Evolutionary conservation across 371 early-diverging fungal species (phyloP).

Genomic region (Apophysomyces trapeziformis): DNA sequence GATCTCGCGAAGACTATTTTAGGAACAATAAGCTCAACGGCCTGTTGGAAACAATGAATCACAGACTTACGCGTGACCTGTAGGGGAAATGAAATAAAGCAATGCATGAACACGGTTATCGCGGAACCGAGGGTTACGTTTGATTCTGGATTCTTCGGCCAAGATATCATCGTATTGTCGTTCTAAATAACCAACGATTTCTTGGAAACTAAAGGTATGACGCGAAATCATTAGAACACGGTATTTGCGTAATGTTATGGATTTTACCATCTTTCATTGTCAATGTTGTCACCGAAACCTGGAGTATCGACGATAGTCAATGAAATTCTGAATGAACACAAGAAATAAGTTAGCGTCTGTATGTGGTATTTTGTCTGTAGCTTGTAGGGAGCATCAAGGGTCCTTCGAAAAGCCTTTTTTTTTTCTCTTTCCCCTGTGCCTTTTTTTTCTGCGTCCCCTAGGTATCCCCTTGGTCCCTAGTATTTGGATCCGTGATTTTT

Average conservation of each 20-base stretch:
- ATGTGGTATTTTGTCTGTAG: background rate
- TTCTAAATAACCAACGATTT: constrained; percentile 94
- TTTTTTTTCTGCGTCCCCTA: constrained; percentile 11
- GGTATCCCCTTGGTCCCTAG: constrained; percentile 9
- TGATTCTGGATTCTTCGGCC: constrained; percentile 91
- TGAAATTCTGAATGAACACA: constrained; percentile 51
- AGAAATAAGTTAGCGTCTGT: background rate
- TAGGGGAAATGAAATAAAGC: constrained; percentile 97
- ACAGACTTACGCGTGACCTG: constrained; percentile 84
- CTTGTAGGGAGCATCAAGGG: constrained; percentile 10
- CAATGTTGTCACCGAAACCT: constrained; percentile 95
- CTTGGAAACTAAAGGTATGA: constrained; percentile 57
- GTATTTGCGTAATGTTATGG: background rate
- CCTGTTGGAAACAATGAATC: background rate
- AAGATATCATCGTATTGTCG: constrained; percentile 94
- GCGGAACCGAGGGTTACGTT: constrained; percentile 96
- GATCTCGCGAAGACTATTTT: constrained; percentile 85
- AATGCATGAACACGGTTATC: constrained; percentile 98
- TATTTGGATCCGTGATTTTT: constrained; percentile 12
- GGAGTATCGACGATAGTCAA: constrained; percentile 96
- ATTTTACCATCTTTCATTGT: constrained; percentile 75
- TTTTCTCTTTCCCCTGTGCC: constrained; percentile 10
- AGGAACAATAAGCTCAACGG: background rate
- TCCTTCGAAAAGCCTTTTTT: constrained; percentile 11
- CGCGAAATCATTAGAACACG: background rate